Base-by-base conservation (phyloP, 495 filamentous ascomycete genomes). In the Elasticomyces elasticus region DNA sequence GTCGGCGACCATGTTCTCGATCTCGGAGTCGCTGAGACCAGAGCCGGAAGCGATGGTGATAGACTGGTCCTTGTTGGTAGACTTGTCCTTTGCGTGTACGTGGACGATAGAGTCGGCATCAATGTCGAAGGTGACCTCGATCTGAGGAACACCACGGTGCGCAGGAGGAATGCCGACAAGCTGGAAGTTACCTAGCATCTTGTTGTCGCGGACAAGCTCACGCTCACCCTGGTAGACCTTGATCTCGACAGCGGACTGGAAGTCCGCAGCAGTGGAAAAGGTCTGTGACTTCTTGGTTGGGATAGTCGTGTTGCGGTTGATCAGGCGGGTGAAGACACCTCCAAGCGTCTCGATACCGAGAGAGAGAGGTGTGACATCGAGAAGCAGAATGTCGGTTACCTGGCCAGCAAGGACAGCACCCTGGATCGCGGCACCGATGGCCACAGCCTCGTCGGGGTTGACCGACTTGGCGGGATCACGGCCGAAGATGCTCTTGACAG, bases 141-240 rank as follows among this genome's bases (percentile, higher is more conserved):
- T 78, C 72, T 98, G 92, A 57, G 92, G 92, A 47, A 97, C 89
- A 76, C 92, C 92, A 72, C 92, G 89, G 79, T 94, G 90, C 49
- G 92, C 92, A 51, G 92, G 92, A 30, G 92, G 92, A 58, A 98
- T 96, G 53, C 92, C 92, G 65, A 95, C 89, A 56, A 98, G 85
- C 80, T 98, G 92, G 86, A 98, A 98, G 86, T 98, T 97, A 33
- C 92, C 92, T 19, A 98, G 82, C 54, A 98, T 76, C 79, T 98
- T 98, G 84, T 98, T 98, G 78, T 98, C 92, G 68, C 83, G 83
- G 67, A 98, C 92, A 52, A 98, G 87, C 76, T 98, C 92, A 86
- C 92, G 92, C 79, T 98, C 92, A 77, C 92, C 92, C 81, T 98
- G 92, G 86, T 83, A 97, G 52, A 98, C 94, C 84, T 98, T 98